Conservation (phyloP, 768 basidiomycete genomes). For the Trametes maxima region DNA sequence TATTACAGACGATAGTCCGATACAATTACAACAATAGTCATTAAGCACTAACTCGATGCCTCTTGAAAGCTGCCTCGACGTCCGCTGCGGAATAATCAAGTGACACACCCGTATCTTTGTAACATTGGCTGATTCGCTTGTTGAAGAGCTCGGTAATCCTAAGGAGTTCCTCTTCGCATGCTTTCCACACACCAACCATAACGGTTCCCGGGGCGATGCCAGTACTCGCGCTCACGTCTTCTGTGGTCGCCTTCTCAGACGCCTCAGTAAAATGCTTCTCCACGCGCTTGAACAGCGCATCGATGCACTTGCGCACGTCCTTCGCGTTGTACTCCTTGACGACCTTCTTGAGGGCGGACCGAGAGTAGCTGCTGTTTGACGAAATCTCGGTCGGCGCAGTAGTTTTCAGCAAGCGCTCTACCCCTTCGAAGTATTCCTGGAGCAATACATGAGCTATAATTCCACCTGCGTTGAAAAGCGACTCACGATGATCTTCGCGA, state of each 20-base stretch:
- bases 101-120: constrained; percentile 67
- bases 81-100: constrained; percentile 78
- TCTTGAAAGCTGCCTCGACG: constrained; percentile 77
- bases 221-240: constrained; percentile 49
- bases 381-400: constrained; percentile 77
- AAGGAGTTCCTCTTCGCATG: constrained; percentile 83
- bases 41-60: constrained; percentile 48
- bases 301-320: constrained; percentile 87
- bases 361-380: constrained; percentile 73
- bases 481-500: constrained; percentile 83
- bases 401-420: constrained; percentile 84
- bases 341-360: constrained; percentile 78
- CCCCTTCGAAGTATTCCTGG: constrained; percentile 93
- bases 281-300: constrained; percentile 85
- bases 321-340: constrained; percentile 85
- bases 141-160: constrained; percentile 70
- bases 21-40: not conserved
- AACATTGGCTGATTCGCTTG: constrained; percentile 75
- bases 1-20: not conserved
- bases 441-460: not conserved
- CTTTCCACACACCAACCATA: constrained; percentile 85
- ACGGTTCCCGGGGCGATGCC: constrained; percentile 63
- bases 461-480: not conserved
- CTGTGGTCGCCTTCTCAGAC: constrained; percentile 63
- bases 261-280: constrained; percentile 95